A percentile compares a stretch with the other conserved stretches of the same genome.
phyloP scores from a whole-genome alignment of 1,139 yeast genomes.

The Candida pseudoviswanathii region DNA sequence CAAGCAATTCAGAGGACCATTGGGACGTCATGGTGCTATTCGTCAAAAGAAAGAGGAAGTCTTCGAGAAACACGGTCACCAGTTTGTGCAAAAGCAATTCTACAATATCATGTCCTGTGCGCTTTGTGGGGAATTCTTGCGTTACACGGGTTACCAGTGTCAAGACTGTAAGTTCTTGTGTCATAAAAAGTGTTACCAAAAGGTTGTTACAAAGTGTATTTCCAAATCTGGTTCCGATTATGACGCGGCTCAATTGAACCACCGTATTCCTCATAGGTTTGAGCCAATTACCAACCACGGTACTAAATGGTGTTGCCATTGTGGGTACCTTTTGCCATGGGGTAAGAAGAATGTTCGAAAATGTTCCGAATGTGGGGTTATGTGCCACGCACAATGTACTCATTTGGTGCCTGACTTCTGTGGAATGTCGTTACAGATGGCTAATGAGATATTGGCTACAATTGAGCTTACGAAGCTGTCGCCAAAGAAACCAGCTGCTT shows the following conservation, averaged over 20 bases:
- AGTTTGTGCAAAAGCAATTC: conserved; percentile 92
- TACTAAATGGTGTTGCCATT: conserved; percentile 98
- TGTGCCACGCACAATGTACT: conserved; percentile 92
- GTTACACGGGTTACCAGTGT: conserved; percentile 95
- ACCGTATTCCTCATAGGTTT: conserved; percentile 94
- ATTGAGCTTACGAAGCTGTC: conserved; percentile 63
- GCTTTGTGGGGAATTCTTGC: conserved; percentile 90
- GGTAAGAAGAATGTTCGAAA: conserved; percentile 93
- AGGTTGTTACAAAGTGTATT: conserved; percentile 94
- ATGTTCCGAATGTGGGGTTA: conserved; percentile 92
- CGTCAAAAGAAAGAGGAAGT: conserved; percentile 94
- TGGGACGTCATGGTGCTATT: conserved; percentile 98
- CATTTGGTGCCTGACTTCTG: conserved; percentile 97
- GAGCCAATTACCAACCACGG: conserved; percentile 90
- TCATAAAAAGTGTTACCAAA: conserved; percentile 91
- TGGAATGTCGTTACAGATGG: conserved; percentile 98
- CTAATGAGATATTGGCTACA: conserved; percentile 82
- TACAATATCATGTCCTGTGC: conserved; percentile 98
- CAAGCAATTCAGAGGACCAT: conserved; percentile 64
- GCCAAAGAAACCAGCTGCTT: conserved; percentile 13
- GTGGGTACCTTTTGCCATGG: conserved; percentile 95
- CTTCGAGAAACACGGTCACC: conserved; percentile 95
- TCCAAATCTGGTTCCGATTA: conserved; percentile 85
- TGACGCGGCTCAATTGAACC: conserved; percentile 90
- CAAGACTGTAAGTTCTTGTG: conserved; percentile 94